Evolutionary conservation across 805 yeast genomes (phyloP), one percentile per base, ranked within the genome.

Genomic region (Spathaspora passalidarum): DNA sequence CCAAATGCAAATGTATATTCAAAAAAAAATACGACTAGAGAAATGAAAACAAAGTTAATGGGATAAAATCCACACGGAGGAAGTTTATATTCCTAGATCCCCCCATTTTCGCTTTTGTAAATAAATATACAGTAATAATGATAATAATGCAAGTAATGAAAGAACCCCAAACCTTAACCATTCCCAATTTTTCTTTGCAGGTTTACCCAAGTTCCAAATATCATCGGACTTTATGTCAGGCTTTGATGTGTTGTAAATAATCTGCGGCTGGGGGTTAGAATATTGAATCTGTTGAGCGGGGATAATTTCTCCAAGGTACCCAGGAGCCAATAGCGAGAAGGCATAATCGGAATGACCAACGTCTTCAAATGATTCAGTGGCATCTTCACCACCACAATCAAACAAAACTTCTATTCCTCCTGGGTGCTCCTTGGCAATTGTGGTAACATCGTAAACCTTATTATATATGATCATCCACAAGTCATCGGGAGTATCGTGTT

Each of bases 391-490:
- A 16, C 94, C 97, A 56, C 88, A 88, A 50, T 84, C 84, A 49
- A 82, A 64, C 38, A 92, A 77, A 46, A 92, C 88, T 59, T 84
- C 81, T 44, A 80, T 78, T 42, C 82, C 83, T 37, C 84, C 84
- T 2, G 98, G 98, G 64, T 92, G 98, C 40, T 78, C 81, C 14
- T 79, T 75, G 45, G 86, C 72, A 65, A 91, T 90, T 26, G 72
- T 69, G 5, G 92, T 77, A 23, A 86, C 76, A 62, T 88, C 84
- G 62, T 83, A 88, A 5, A 92, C 96, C 54, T 84, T 82, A 47
- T 85, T 88, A 56, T 88, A 83, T 49, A 88, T 75, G 46, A 88
- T 77, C 74, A 92, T 81, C 96, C 97, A 92, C 37, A 88, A 68
- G 56, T 87, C 89, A 14, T 84, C 86, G 36, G 82, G 78, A n/a